Percentiles rank a stretch among this genome's conserved stretches.
Conservation (phyloP, 192 early-diverging fungal genomes). For the Hyaloraphidium curvatum region DNA sequence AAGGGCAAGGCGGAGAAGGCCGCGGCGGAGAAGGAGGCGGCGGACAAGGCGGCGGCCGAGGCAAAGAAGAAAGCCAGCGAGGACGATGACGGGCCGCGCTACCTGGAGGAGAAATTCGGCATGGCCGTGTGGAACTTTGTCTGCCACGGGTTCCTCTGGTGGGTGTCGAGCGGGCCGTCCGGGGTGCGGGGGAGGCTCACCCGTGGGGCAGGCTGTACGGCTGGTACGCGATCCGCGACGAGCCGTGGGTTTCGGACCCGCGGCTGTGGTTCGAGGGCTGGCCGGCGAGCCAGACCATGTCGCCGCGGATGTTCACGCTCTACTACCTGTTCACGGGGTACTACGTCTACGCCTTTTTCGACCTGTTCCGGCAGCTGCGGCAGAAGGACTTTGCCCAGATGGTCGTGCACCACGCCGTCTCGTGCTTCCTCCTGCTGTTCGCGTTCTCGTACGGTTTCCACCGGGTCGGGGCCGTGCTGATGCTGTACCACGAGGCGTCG, state of each 20-base stretch:
- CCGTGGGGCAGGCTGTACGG: not conserved
- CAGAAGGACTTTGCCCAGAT: conserved; percentile 2
- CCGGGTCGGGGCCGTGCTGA: not conserved
- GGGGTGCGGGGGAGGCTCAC: not conserved
- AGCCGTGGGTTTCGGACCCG: not conserved
- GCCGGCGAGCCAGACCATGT: not conserved
- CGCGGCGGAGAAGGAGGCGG: not conserved
- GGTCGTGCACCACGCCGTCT: not conserved
- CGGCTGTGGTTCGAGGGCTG: not conserved
- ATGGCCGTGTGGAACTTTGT: not conserved
- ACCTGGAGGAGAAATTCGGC: not conserved
- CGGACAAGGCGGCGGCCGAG: not conserved
- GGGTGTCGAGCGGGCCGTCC: not conserved
- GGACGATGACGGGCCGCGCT: not conserved
- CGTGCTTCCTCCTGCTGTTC: not conserved
- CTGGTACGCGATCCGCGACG: not conserved
- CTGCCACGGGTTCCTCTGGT: not conserved
- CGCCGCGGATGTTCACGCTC: not conserved
- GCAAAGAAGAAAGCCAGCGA: not conserved
- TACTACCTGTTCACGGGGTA: not conserved
- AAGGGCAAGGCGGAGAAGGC: not conserved
- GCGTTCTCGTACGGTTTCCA: not conserved
- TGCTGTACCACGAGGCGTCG: not conserved
- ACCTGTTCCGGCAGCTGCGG: not conserved
- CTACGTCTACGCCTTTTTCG: not conserved